Conservation (phyloP, 108 stramenopile species). For the Fistulifera solaris region DNA sequence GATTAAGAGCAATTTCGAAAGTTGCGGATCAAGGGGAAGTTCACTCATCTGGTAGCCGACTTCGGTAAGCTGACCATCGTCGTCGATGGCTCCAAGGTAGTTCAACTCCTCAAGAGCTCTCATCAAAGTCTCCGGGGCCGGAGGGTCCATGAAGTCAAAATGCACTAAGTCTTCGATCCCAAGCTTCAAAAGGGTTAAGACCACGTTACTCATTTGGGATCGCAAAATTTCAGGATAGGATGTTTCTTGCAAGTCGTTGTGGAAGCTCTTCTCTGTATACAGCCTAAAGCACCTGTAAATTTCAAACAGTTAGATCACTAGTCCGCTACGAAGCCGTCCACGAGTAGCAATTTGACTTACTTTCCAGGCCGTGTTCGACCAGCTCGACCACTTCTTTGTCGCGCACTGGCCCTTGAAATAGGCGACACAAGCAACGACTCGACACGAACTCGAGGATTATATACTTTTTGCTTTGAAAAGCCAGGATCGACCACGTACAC, state of each 20-base stretch:
- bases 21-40: constrained; percentile 80
- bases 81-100: constrained; percentile 96
- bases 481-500: constrained; percentile 99
- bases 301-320: too few relatives aligned
- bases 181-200: constrained; percentile 94
- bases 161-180: constrained; percentile 98
- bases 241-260: constrained; percentile 95
- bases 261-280: constrained; percentile 95
- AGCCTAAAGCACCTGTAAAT: constrained; percentile 81
- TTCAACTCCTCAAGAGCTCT: constrained; percentile 95
- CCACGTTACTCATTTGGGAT: constrained; percentile 87
- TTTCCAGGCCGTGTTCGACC: constrained; percentile 98
- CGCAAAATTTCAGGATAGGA: constrained; percentile 98
- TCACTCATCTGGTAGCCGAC: constrained; percentile 96
- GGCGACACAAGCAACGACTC: constrained; percentile 97
- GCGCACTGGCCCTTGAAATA: constrained; percentile 93
- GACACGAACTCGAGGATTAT: constrained; percentile 97
- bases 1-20: constrained; percentile 90
- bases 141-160: constrained; percentile 99
- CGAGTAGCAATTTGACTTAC: too few relatives aligned
- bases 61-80: constrained; percentile 95
- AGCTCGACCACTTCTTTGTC: constrained; percentile 93
- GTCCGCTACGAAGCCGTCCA: too few relatives aligned
- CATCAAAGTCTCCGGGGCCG: constrained; percentile 99
- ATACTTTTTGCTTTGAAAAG: constrained; percentile 99